Conservation (phyloP, 768 basidiomycete genomes). For the Tulasnella sp. region DNA sequence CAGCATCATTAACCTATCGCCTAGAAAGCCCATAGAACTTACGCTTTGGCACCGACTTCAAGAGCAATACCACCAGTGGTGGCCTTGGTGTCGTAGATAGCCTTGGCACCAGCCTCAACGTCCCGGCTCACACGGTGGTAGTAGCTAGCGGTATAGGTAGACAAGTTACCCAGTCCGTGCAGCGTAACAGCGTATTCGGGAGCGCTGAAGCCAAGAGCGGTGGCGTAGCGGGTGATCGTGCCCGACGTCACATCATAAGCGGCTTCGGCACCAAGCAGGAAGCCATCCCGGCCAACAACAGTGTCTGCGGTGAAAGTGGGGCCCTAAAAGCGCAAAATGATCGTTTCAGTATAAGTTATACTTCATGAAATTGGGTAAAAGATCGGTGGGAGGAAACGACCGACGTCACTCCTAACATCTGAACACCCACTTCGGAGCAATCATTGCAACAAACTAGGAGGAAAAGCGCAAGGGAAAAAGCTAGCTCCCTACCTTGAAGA, state of each 20-base stretch:
- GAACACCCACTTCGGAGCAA: too few relatives aligned
- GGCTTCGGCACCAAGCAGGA: slow-evolving; percentile 92
- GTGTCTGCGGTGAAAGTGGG: slow-evolving; percentile 95
- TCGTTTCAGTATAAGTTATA: not conserved
- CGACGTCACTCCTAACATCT: too few relatives aligned
- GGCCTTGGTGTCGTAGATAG: slow-evolving; percentile 88
- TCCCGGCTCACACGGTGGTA: slow-evolving; percentile 90
- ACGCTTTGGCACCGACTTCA: slow-evolving; percentile 94
- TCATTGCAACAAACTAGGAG: not conserved
- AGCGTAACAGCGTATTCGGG: slow-evolving; percentile 91
- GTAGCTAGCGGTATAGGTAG: slow-evolving; percentile 89
- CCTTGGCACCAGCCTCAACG: slow-evolving; percentile 93
- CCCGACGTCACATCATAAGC: slow-evolving; percentile 95
- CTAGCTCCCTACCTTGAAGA: slow-evolving; percentile 65
- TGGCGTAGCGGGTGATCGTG: slow-evolving; percentile 80
- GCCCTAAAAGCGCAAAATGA: slow-evolving; percentile 42
- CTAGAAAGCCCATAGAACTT: slow-evolving; percentile 27
- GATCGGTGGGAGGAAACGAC: too few relatives aligned
- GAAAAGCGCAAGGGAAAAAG: not conserved
- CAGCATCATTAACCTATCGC: slow-evolving; percentile 8
- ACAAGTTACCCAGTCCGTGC: slow-evolving; percentile 90
- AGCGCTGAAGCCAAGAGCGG: slow-evolving; percentile 88
- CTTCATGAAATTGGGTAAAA: too few relatives aligned
- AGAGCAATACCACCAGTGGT: slow-evolving; percentile 75
- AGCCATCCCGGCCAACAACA: slow-evolving; percentile 90